Evolutionary conservation across 192 early-diverging fungal species (phyloP).

Genomic region (Chytriomyces sp.): DNA sequence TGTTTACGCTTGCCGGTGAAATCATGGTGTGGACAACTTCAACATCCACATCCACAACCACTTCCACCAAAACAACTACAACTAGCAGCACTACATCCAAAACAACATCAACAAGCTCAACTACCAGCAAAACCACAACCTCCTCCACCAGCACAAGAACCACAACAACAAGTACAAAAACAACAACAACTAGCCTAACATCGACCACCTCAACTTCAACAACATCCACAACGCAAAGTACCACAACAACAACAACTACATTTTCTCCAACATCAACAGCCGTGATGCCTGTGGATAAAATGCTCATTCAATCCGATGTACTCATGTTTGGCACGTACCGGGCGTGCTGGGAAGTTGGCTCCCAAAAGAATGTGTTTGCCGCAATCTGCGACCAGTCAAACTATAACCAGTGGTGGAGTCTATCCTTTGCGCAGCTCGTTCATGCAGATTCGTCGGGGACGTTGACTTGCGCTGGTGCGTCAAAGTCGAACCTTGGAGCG

Average conservation of each 20-base stretch:
- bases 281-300: slow-evolving; percentile 9
- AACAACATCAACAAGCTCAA: too few relatives aligned
- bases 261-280: neutral
- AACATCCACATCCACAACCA: too few relatives aligned
- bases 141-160: too few relatives aligned
- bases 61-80: too few relatives aligned
- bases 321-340: neutral
- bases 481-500: slow-evolving; percentile 13
- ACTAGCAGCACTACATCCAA: too few relatives aligned
- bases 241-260: neutral
- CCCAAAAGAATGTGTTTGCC: slow-evolving; percentile 3
- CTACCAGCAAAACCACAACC: too few relatives aligned
- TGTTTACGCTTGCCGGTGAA: too few relatives aligned
- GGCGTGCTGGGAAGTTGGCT: slow-evolving; percentile 24
- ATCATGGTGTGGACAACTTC: too few relatives aligned
- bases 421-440: slow-evolving; percentile 33
- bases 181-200: too few relatives aligned
- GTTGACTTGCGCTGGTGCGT: slow-evolving; percentile 17
- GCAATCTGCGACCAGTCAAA: slow-evolving; percentile 26
- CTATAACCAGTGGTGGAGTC: slow-evolving; percentile 26
- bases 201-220: too few relatives aligned
- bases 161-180: too few relatives aligned
- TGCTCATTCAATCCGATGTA: slow-evolving; percentile 21
- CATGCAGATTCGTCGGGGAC: neutral
- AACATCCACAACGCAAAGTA: too few relatives aligned